Evolutionary conservation across 73 alveolate species (phyloP), one percentile per base, ranked within the genome.

Genomic region (Urostyla sp.): DNA sequence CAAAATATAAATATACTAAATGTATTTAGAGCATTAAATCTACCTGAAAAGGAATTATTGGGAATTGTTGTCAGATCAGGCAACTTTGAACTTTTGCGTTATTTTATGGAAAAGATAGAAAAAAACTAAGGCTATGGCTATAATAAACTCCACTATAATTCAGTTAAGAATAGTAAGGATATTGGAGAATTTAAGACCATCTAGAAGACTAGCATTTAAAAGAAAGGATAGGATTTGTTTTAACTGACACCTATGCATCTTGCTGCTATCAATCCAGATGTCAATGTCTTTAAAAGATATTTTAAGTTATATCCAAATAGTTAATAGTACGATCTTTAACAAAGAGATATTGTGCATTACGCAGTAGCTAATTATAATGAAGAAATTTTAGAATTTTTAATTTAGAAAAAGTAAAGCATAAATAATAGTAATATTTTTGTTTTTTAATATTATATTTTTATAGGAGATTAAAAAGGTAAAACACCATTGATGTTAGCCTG

Each of bases 211-310:
- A 75, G 49, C 72, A 75, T 79, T 80, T 77, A 38, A 30, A 92
- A 92, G 72, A 92, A 89, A 60, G 90, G 94, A 13, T 91, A 78
- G 73, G 88, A 91, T 34, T 73, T 78, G 61, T 63, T 38, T n/a
- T 92, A 93, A 50, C 61, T 92, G 56, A 80, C 90, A n/a, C 98
- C 98, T 28, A 77, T 92, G 90, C 95, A 87, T 86, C 75, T 88
- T 20, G 98, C 94, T 34, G 91, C 96, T 35, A 83, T 92, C 40
- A 92, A 92, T 56, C 98, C 98, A 0, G 95, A 92, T 81, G 80
- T 80, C 28, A 73, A 87, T 23, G 77, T 85, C 58, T 49, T 92
- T 31, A 72, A 90, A 59, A 79, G 72, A 53, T 81, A 89, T 73
- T 63, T 84, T 24, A 88, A 87, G 50, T 75, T 69, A 55, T 80